phyloP scores from a whole-genome alignment of 2,329 filamentous ascomycete species.

The Ampelomyces quisqualis region DNA sequence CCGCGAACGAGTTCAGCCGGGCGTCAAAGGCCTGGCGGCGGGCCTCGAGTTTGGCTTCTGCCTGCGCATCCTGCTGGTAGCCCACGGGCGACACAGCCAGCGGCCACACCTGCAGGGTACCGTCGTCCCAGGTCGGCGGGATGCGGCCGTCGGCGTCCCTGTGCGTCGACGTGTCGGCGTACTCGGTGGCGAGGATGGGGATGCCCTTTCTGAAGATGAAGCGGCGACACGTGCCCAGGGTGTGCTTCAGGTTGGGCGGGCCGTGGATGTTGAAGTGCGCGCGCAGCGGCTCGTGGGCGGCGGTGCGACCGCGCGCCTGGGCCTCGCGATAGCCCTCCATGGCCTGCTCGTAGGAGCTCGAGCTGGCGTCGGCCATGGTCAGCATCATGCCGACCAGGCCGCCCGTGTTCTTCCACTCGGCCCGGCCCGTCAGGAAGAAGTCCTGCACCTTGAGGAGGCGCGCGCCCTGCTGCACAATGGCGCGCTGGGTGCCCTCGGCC shows the following conservation, averaged over 20 bases:
- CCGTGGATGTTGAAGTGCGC: constrained; percentile 65
- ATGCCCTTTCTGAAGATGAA: constrained; percentile 87
- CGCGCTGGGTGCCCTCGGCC: constrained; percentile 81
- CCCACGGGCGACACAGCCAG: constrained; percentile 59
- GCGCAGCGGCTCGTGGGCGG: constrained; percentile 16
- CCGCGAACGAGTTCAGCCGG: constrained; percentile 34
- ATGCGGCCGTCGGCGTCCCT: constrained; percentile 40
- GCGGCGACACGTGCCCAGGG: constrained; percentile 75
- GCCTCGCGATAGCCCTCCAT: constrained; percentile 38
- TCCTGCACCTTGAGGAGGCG: constrained; percentile 67
- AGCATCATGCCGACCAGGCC: constrained; percentile 84
- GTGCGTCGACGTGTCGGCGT: constrained; percentile 40
- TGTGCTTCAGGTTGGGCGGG: constrained; percentile 75
- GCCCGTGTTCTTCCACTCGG: constrained; percentile 74
- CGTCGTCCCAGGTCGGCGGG: constrained; percentile 71
- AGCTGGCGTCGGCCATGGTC: constrained; percentile 71
- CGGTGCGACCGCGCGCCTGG: constrained; percentile 16
- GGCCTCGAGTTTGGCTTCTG: constrained; percentile 24
- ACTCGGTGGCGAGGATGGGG: constrained; percentile 70
- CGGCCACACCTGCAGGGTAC: constrained; percentile 80
- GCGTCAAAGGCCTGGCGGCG: constrained; percentile 25
- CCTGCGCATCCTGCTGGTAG: constrained; percentile 7
- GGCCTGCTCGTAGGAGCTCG: constrained; percentile 50
- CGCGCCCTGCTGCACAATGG: constrained; percentile 67
- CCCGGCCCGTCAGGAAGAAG: constrained; percentile 77